phyloP scores from a whole-genome alignment of 2,329 filamentous ascomycete species.

The Juglanconis juglandina region DNA sequence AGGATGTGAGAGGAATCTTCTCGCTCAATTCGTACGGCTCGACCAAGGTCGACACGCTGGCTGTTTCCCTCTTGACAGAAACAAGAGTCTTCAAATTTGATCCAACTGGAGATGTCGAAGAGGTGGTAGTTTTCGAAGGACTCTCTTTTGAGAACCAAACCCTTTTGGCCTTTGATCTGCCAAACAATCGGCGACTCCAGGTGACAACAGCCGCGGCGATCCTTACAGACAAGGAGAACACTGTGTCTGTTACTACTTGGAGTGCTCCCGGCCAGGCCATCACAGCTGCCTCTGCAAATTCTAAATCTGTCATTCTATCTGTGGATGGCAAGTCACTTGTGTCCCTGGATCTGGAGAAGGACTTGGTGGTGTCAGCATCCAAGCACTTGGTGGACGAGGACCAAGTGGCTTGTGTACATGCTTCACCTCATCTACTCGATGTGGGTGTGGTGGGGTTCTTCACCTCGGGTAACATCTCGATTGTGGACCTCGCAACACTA shows the following conservation, averaged over 20 bases:
- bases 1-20: slow-evolving; percentile 71
- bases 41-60: slow-evolving; percentile 62
- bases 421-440: slow-evolving; percentile 60
- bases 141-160: slow-evolving; percentile 69
- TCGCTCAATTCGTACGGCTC: slow-evolving; percentile 53
- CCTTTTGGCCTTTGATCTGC: slow-evolving; percentile 65
- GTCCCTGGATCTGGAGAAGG: slow-evolving; percentile 60
- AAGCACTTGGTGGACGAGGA: slow-evolving; percentile 63
- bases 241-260: slow-evolving; percentile 59
- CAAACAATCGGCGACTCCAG: slow-evolving; percentile 65
- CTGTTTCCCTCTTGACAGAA: slow-evolving; percentile 79
- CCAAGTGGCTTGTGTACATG: slow-evolving; percentile 81
- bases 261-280: slow-evolving; percentile 55
- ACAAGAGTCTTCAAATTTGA: slow-evolving; percentile 81
- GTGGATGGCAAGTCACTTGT: slow-evolving; percentile 71
- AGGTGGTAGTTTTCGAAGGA: slow-evolving; percentile 72
- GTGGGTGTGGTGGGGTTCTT: slow-evolving; percentile 85
- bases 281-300: slow-evolving; percentile 74
- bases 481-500: slow-evolving; percentile 67
- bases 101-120: slow-evolving; percentile 74
- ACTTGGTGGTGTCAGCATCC: slow-evolving; percentile 54
- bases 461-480: slow-evolving; percentile 73
- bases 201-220: slow-evolving; percentile 64
- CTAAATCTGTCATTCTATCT: slow-evolving; percentile 67
- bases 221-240: slow-evolving; percentile 59